phyloP scores from a whole-genome alignment of 352 stramenopile species.

The Phytophthora kernoviae region DNA sequence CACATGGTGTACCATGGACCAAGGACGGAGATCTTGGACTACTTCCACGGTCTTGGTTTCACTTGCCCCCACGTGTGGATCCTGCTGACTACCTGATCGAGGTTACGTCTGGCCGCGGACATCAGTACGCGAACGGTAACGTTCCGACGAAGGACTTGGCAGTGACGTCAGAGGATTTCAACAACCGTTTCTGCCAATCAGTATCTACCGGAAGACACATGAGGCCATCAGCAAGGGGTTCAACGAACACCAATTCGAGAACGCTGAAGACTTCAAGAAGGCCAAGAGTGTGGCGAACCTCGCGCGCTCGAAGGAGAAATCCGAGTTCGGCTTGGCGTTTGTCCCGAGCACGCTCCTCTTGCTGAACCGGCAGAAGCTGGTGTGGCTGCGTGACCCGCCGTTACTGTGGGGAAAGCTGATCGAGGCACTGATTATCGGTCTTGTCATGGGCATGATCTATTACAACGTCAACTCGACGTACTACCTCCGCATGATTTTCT shows the following conservation, averaged over 20 bases:
- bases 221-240: conserved; percentile 52
- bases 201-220: conserved; percentile 55
- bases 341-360: conserved; percentile 48
- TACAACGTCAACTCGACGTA: conserved; percentile 56
- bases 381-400: conserved; percentile 64
- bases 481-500: conserved; percentile 79
- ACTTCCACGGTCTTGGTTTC: conserved; percentile 87
- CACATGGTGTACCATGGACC: conserved; percentile 94
- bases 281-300: conserved; percentile 55
- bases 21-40: conserved; percentile 62
- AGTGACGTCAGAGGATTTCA: conserved; percentile 51
- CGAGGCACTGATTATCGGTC: conserved; percentile 68
- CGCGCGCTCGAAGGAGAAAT: conserved; percentile 51
- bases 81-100: conserved; percentile 76
- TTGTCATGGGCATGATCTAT: conserved; percentile 81
- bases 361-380: conserved; percentile 64
- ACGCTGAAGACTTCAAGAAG: conserved; percentile 59
- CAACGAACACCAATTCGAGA: conserved; percentile 64
- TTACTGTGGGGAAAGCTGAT: conserved; percentile 70
- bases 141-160: conserved; percentile 30
- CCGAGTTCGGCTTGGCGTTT: conserved; percentile 57
- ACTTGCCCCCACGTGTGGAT: conserved; percentile 64
- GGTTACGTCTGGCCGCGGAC: conserved; percentile 61
- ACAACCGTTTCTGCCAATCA: conserved; percentile 57
- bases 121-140: conserved; percentile 46